Evolutionary conservation across 164 flowering plant genomes (phyloP).

Genomic region (Kalanchoe fedtschenkoi): DNA sequence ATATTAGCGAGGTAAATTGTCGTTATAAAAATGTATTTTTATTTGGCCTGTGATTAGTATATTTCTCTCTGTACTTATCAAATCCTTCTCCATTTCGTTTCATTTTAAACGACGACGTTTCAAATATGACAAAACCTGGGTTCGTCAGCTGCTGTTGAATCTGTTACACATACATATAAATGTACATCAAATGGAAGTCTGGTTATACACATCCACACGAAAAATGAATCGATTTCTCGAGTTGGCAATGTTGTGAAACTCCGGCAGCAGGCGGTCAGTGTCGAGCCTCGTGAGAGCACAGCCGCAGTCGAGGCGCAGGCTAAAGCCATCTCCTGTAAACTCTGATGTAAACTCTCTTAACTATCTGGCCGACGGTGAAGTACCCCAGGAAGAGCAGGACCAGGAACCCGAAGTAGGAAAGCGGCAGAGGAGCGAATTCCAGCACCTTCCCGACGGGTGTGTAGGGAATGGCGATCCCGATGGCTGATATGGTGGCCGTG

Average conservation of each 20-base stretch:
- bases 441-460: slow-evolving; percentile 39
- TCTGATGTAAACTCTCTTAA: slow-evolving; percentile 49
- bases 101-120: background rate
- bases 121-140: background rate
- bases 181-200: background rate
- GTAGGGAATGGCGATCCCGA: slow-evolving; percentile 50
- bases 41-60: too few species aligned
- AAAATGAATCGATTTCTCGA: background rate
- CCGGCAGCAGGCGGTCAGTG: background rate
- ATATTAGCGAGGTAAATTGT: too few species aligned
- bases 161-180: background rate
- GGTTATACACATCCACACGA: background rate
- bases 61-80: too few species aligned
- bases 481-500: slow-evolving; percentile 36
- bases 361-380: slow-evolving; percentile 48
- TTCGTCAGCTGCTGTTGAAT: background rate
- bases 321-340: slow-evolving; percentile 52
- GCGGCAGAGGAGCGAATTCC: slow-evolving; percentile 37
- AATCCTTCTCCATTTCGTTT: too few species aligned
- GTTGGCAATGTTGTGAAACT: too few species aligned
- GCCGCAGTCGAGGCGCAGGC: slow-evolving; percentile 4
- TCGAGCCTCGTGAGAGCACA: too few species aligned
- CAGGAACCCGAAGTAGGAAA: slow-evolving; percentile 57
- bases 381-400: slow-evolving; percentile 51
- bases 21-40: too few species aligned